Evolutionary conservation across 2,329 filamentous ascomycete species (phyloP), one percentile per base, ranked within the genome.

Genomic region (Dothistroma septosporum): DNA sequence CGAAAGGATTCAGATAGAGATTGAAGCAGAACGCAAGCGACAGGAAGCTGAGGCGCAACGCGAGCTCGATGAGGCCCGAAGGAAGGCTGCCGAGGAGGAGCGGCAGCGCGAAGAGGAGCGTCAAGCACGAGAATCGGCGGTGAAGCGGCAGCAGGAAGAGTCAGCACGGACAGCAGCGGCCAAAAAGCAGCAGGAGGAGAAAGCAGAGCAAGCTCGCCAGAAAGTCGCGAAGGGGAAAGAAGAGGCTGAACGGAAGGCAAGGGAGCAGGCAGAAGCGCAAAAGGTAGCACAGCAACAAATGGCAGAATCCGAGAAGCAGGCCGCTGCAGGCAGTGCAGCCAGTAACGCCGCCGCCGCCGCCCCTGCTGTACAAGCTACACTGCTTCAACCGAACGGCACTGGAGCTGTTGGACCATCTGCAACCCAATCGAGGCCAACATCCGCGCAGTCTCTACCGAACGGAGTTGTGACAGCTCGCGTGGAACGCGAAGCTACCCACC

Each of bases 1-100:
- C 37, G 59, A 68, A 50, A 56, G 49, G 12, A 53, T 63, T 22
- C 62, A 62, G 49, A 44, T 66, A 11, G 62, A 68, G 41, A 11
- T 57, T 16, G 59, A 63, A 58, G 59, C 57, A 4, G 55, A 60
- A 44, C 59, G 61, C 12, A 33, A 66, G 22, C 50, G 55, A 32
- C 49, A 48, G 14, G 64, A 66, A 33, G 60, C 57, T 21, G 61
- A 61, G 28, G 61, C 66, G 31, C 47, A 49, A 7, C 55, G 61
- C 16, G 53, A 53, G 48, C 22, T 60, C 8, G 66, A 64, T 12
- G 59, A 64, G 50, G 62, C 58, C 12, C 56, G 58, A 6, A 41
- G 54, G 48, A 66, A 60, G 55, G 59, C 66, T 5, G 59, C 60
- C 22, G 56, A 61, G 24, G 59, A 63, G 35, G 58, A 57, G 21